Evolutionary conservation across 768 basidiomycete genomes (phyloP).

Genomic region (Boletus pseudo-olivaceus): DNA sequence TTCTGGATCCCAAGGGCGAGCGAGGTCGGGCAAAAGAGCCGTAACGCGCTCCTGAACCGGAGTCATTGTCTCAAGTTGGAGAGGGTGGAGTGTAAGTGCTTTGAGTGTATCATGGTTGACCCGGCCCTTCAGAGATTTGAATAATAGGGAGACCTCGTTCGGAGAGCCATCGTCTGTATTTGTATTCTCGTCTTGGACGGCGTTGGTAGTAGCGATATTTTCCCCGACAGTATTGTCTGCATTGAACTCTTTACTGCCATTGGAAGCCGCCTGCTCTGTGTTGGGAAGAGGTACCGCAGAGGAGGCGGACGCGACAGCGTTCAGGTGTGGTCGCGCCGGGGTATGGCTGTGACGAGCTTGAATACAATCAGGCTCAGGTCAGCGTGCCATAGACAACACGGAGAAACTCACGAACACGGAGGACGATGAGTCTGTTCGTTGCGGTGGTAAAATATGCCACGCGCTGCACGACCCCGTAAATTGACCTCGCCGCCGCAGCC

Average conservation of each 20-base stretch:
- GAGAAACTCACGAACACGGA: slow-evolving; percentile 15
- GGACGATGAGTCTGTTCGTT: not conserved
- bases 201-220: not conserved
- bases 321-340: slow-evolving; percentile 5
- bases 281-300: not conserved
- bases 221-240: not conserved
- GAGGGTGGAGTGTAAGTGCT: slow-evolving; percentile 61
- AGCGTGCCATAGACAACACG: not conserved
- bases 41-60: slow-evolving; percentile 80
- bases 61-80: slow-evolving; percentile 70
- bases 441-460: not conserved
- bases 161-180: not conserved
- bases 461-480: not conserved
- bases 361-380: not conserved
- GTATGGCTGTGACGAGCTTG: not conserved
- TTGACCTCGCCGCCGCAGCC: not conserved
- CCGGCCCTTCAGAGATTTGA: slow-evolving; percentile 36
- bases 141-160: slow-evolving; percentile 12
- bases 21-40: slow-evolving; percentile 67
- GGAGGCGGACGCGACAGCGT: not conserved
- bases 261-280: not conserved
- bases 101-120: slow-evolving; percentile 44
- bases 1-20: slow-evolving; percentile 46
- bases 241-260: not conserved
- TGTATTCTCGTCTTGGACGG: not conserved